phyloP scores from a whole-genome alignment of 176 grass and related monocot genomes.

The Avena sativa region DNA sequence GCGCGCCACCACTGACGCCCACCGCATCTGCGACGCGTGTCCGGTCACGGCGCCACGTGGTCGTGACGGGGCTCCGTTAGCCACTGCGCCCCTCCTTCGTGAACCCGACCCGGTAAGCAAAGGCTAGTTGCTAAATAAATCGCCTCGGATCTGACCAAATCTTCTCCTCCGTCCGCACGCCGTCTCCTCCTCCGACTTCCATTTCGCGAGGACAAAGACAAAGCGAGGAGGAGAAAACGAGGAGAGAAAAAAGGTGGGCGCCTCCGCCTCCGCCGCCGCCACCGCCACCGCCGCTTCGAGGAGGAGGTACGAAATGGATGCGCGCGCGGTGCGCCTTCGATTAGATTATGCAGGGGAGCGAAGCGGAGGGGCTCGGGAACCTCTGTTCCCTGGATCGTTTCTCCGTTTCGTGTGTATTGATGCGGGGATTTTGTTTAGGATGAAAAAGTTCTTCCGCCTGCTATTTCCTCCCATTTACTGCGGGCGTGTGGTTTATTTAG shows the following conservation, averaged over 20 bases:
- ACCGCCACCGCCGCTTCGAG: not conserved
- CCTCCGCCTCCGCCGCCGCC: not conserved
- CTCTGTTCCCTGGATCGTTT: conserved; percentile 23
- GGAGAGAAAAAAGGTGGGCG: not conserved
- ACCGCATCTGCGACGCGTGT: conserved; percentile 30
- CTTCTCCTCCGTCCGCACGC: conserved; percentile 39
- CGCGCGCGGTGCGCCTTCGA: not conserved
- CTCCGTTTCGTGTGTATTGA: not conserved
- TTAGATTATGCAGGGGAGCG: not conserved
- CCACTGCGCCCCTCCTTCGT: not conserved
- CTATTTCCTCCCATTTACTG: not conserved
- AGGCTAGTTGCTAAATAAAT: conserved; percentile 31
- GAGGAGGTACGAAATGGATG: conserved; percentile 38
- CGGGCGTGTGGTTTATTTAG: not conserved
- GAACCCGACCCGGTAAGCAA: conserved; percentile 41
- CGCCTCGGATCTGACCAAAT: conserved; percentile 58
- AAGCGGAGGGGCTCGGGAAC: not conserved
- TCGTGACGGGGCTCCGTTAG: conserved; percentile 14
- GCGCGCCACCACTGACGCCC: not conserved
- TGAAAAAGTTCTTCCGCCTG: not conserved
- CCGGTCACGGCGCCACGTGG: conserved; percentile 44
- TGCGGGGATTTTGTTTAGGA: conserved; percentile 11
- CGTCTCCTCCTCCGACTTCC: conserved; percentile 41
- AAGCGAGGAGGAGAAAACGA: conserved; percentile 14
- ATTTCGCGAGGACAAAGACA: conserved; percentile 3